These are phyloP conservation scores for Aphanomyces cochlioides DNA, from an alignment of 352 stramenopile genomes.

Conservation along the genomic window DNA sequence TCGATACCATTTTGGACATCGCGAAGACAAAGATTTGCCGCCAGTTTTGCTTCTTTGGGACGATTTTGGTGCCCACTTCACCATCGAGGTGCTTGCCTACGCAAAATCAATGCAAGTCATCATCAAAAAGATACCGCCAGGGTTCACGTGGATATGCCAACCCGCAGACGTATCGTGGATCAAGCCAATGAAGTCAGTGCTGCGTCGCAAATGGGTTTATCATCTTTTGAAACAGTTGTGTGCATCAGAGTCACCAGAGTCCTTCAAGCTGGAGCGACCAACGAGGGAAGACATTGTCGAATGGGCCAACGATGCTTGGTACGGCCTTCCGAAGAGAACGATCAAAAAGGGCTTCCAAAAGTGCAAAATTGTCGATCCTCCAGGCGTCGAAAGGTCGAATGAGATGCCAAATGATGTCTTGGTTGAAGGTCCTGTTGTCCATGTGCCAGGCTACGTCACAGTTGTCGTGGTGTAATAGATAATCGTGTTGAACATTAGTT, in stretches of 20 bases:
- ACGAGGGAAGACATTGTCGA: not conserved
- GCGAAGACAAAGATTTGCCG: constrained; percentile 9
- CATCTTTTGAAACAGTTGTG: not conserved
- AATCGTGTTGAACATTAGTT: too few species aligned
- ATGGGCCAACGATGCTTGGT: constrained; percentile 5
- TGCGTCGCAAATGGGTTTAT: constrained; percentile 5
- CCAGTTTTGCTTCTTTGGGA: constrained; percentile 4
- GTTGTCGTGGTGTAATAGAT: too few species aligned
- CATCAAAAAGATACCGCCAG: constrained; percentile 11
- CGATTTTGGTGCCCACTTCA: constrained; percentile 22
- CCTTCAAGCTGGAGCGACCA: not conserved
- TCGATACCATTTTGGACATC: constrained; percentile 29
- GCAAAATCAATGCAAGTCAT: constrained; percentile 14
- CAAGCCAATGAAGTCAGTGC: constrained; percentile 2
- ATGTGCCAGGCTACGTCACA: too few species aligned
- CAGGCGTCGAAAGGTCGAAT: not conserved
- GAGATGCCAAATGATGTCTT: not conserved
- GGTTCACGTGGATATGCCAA: constrained; percentile 21
- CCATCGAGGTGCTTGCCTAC: not conserved
- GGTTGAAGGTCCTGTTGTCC: too few species aligned
- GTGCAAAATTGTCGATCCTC: too few species aligned
- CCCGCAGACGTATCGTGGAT: too few species aligned
- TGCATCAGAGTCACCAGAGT: not conserved
- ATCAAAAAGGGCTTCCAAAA: not conserved
- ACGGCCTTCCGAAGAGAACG: not conserved